Conservation (phyloP, 257 asterid genomes). For the Solanum neorickii region DNA sequence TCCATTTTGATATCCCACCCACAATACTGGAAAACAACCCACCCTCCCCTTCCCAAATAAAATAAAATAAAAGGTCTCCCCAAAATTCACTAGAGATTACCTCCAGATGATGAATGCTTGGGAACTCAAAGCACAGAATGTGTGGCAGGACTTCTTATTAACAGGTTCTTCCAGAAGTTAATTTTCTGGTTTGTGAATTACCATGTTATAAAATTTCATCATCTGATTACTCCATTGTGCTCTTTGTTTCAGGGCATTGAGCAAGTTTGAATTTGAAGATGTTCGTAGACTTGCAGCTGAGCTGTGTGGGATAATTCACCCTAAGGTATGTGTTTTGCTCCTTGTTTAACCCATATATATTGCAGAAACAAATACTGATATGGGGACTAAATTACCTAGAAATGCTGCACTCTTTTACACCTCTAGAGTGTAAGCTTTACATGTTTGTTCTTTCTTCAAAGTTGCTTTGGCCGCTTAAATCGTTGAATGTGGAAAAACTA, state of each 20-base stretch:
- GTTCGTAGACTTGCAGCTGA: slow-evolving; percentile 92
- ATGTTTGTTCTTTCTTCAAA: not conserved
- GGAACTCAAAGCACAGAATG: slow-evolving; percentile 33
- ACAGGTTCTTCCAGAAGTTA: slow-evolving; percentile 32
- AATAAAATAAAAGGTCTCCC: not conserved
- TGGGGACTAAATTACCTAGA: not conserved
- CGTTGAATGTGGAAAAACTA: not conserved
- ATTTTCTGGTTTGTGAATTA: not conserved
- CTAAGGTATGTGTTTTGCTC: slow-evolving; percentile 33
- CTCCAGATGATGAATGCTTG: slow-evolving; percentile 27
- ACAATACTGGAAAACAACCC: not conserved
- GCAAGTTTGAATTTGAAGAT: slow-evolving; percentile 68
- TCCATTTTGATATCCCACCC: not conserved
- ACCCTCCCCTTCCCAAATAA: not conserved
- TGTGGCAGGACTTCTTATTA: slow-evolving; percentile 55
- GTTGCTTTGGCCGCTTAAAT: not conserved
- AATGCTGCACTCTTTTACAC: not conserved
- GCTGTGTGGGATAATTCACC: slow-evolving; percentile 88
- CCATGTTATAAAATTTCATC: not conserved
- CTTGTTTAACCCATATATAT: not conserved
- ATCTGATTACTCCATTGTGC: not conserved
- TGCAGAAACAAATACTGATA: not conserved
- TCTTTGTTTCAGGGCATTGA: slow-evolving; percentile 48
- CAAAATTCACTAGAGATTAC: not conserved
- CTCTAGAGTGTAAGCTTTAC: not conserved